These are phyloP conservation scores for Candida golubevii DNA, from an alignment of 805 yeast species.

Conservation along the genomic window DNA sequence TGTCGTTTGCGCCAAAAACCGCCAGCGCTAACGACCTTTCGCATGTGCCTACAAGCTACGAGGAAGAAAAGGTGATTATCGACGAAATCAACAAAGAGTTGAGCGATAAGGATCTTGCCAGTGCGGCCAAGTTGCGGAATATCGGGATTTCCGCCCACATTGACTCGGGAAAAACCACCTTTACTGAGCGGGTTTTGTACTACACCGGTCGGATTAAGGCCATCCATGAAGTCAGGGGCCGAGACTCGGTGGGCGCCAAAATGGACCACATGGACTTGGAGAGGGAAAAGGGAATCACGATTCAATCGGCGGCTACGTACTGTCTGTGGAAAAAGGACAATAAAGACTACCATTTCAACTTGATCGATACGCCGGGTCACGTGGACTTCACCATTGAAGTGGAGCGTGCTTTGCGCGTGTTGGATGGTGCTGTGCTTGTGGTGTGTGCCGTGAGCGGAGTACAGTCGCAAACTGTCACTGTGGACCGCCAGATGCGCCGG, in stretches of 20 bases:
- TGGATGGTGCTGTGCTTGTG: constrained; percentile 97
- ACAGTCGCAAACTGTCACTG: constrained; percentile 97
- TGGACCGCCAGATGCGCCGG: constrained; percentile 97
- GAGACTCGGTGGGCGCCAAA: constrained; percentile 97
- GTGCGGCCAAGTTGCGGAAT: constrained; percentile 69
- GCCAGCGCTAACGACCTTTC: constrained; percentile 9
- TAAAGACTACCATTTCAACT: constrained; percentile 75
- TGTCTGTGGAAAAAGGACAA: constrained; percentile 88
- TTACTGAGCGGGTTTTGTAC: constrained; percentile 93
- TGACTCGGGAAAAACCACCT: constrained; percentile 97
- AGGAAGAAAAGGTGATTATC: constrained; percentile 66
- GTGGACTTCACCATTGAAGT: constrained; percentile 98
- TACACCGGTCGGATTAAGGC: constrained; percentile 97
- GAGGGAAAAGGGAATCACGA: constrained; percentile 97
- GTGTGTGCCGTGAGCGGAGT: constrained; percentile 99
- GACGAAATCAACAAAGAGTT: constrained; percentile 52
- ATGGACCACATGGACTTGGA: constrained; percentile 99
- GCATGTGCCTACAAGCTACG: constrained; percentile 45
- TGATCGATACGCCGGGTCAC: constrained; percentile 98
- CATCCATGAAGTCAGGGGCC: constrained; percentile 94
- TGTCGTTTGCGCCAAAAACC: background rate
- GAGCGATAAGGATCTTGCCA: constrained; percentile 46
- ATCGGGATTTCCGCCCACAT: constrained; percentile 98
- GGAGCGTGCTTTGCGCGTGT: constrained; percentile 95
- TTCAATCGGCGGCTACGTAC: constrained; percentile 98